Base-by-base conservation (phyloP, 2,329 filamentous ascomycete genomes). In the Penicillium verrucosum region DNA sequence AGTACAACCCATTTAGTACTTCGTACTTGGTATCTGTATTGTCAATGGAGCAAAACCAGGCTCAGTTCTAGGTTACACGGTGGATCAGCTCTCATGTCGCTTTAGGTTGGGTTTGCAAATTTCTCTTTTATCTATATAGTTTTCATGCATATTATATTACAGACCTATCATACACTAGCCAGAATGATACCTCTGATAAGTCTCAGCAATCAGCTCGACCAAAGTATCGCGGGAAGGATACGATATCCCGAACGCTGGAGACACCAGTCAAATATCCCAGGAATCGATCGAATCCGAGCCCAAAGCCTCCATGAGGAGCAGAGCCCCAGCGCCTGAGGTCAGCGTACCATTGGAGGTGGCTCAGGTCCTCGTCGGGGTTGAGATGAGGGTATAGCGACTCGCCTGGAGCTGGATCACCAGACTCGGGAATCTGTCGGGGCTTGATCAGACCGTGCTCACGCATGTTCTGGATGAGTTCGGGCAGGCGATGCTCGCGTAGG, bases 261-360 rank as follows among this genome's bases (percentile, higher is more conserved):
- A 93, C 85, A 10, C 92, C 92, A 32, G 88, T 85, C 54, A 97
- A 80, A 76, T 96, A 96, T 69, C 88, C 87, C 65, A 96, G 75
- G 61, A 96, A 81, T 54, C 92, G 85, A 78, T 97, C 92, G 70
- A 96, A 95, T 9, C 92, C 92, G 55, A 97, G 74, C 3, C 92
- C 92, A 70, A 96, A 97, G 1, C 92, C 92, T 41, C 92, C 92
- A 68, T 96, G 92, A 36, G 91, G 91, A 54, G 91, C 90, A 64
- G 88, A 92, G n/a, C 92, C 92, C 84, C 91, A 97, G 63, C 88
- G 86, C 59, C 92, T 86, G 59, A 97, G 81, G 72, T 97, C 92
- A 25, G 90, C 79, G 71, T 96, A 97, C 92, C 92, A 97, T 64
- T 88, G 84, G 53, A 96, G 74, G 58, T 78, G 77, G n/a, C 77